Evolutionary conservation across 2,329 filamentous ascomycete genomes (phyloP), one percentile per base, ranked within the genome.

Genomic region (Acrocalymma vagum): DNA sequence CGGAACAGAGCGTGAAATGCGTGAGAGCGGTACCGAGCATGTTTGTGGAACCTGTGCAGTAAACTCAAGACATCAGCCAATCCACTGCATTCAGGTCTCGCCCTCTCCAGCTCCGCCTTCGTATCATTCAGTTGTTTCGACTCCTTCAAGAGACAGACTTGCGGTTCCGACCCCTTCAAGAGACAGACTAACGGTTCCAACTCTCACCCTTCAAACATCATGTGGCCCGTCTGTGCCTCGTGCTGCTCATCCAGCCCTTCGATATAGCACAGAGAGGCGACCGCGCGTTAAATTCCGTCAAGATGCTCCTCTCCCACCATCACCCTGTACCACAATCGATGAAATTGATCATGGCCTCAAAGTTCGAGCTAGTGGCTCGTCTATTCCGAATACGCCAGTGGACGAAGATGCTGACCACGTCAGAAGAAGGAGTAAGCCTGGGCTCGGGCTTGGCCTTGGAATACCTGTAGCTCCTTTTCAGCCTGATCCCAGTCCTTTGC

Each of bases 61-160:
- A 17, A 42, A 32, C 16, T 43, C 44, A 13, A 42, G 25, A 25
- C 38, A 47, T 15, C 39, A 47, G 26, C 44, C 44, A 21, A 48
- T 48, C 10, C 44, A 48, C 34, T 43, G 44, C 22, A 31, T 48
- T 16, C 43, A 38, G 11, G 36, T 26, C 22, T 31, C 37, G 16
- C 33, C 38, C 10, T 38, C 43, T 32, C 24, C 20, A 32, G 16
- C 22, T 32, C 27, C 29, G 17, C 29, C 30, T 23, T 35, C 32
- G 4, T 26, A 35, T 16, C 32, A 26, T 26, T 14, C 32, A 16
- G 21, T 15, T 15, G 10, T 25, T 4, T 26, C 41, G n/a, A n/a
- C 9, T 21, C 16, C 25, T 29, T 26, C n/a, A n/a, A n/a, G n/a
- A n/a, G n/a, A n/a, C n/a, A n/a, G n/a, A n/a, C n/a, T n/a, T n/a